A percentile compares a stretch with the other conserved stretches of the same genome.
Conservation (phyloP, 345 rosid species). For the Syzygium oleosum region DNA sequence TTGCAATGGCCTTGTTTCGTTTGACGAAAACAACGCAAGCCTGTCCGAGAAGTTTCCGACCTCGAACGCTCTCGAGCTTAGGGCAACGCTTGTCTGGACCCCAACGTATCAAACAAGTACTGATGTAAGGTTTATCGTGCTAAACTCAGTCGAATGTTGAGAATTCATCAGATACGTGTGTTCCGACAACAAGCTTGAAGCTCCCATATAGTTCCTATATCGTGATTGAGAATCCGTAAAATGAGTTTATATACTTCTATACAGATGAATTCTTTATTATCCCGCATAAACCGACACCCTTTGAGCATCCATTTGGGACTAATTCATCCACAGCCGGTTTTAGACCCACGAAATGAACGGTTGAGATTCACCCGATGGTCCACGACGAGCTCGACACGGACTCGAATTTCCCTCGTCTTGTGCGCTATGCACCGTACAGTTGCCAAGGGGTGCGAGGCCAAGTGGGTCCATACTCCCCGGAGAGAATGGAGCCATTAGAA, state of each 20-base stretch:
- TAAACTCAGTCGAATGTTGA: background rate
- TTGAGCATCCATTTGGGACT: background rate
- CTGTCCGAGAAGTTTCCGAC: background rate
- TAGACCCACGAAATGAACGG: background rate
- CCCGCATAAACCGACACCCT: fast-evolving
- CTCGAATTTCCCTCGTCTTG: background rate
- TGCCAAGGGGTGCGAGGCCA: background rate
- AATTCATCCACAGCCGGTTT: fast-evolving
- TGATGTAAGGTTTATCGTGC: background rate
- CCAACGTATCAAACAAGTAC: background rate
- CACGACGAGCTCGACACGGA: background rate
- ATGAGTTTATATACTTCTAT: background rate
- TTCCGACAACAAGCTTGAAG: background rate
- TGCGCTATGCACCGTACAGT: background rate
- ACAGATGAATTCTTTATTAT: background rate
- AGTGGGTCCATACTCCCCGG: background rate
- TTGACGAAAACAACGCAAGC: background rate
- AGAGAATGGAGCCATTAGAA: background rate
- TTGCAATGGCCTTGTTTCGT: background rate
- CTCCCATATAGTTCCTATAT: background rate
- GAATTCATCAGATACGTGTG: background rate
- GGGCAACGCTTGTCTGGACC: background rate
- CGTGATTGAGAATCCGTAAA: background rate
- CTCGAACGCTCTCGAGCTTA: background rate
- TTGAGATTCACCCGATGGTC: background rate